A percentile compares a stretch with the other conserved stretches of the same genome.
These are phyloP conservation scores for Plantago coronopus DNA, from an alignment of 305 asterid species.

Conservation along the genomic window DNA sequence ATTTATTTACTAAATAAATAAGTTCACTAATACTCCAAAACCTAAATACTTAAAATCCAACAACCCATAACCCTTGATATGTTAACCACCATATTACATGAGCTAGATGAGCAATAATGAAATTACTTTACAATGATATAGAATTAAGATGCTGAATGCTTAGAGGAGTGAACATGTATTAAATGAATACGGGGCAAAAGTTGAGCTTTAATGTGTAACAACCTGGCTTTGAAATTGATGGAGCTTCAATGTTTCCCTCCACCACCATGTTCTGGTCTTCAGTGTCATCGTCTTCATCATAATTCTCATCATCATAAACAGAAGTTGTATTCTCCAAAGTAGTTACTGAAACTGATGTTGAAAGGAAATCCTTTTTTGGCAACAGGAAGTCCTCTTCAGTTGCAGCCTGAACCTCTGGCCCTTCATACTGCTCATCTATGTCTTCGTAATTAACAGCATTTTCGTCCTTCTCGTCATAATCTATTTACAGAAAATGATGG, in stretches of 20 bases:
- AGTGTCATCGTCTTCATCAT: conserved; percentile 80
- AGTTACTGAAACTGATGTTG: conserved; percentile 53
- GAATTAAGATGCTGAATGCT: conserved; percentile 2
- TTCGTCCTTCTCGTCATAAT: conserved; percentile 90
- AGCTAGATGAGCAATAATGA: conserved; percentile 9
- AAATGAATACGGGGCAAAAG: conserved; percentile 6
- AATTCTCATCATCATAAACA: conserved; percentile 90
- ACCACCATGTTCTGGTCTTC: conserved; percentile 48
- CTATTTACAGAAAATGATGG: conserved; percentile 32
- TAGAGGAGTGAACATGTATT: no score
- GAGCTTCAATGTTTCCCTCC: conserved; percentile 42
- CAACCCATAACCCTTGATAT: neutral
- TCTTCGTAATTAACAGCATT: conserved; percentile 98
- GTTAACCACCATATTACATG: neutral
- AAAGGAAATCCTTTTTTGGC: conserved; percentile 62
- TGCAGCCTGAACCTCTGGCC: conserved; percentile 88
- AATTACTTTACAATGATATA: conserved; percentile 4
- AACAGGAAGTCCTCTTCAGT: conserved; percentile 91
- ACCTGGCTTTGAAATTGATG: conserved; percentile 53
- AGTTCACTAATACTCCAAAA: no score
- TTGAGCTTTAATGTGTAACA: conserved; percentile 16
- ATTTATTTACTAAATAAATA: no score
- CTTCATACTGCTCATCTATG: conserved; percentile 96
- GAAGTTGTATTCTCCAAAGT: conserved; percentile 55
- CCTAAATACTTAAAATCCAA: no score